Evolutionary conservation across 2,329 filamentous ascomycete species (phyloP).

Genomic region (Penicillium sp.): DNA sequence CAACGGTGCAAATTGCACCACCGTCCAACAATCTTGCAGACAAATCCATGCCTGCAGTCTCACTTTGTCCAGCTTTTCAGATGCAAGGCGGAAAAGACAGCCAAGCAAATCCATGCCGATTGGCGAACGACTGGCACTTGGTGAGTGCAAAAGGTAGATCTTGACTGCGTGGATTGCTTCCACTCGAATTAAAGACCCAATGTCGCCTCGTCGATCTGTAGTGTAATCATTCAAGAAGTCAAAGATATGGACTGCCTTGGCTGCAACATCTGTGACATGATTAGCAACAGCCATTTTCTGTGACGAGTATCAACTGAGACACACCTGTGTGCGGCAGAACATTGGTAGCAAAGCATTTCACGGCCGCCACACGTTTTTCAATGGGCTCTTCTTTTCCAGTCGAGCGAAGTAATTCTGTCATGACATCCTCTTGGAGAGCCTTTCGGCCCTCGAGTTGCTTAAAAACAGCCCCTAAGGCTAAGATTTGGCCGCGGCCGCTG

Average conservation of each 20-base stretch:
- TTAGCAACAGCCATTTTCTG: constrained; percentile 13
- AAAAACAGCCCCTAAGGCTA: constrained; percentile 39
- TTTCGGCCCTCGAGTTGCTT: constrained; percentile 25
- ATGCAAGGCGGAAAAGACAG: constrained; percentile 61
- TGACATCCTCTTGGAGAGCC: constrained; percentile 25
- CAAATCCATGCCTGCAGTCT: constrained; percentile 51
- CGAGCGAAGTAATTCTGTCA: constrained; percentile 32
- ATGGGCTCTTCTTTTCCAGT: constrained; percentile 36
- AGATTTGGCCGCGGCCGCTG: constrained; percentile 42
- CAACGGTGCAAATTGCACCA: constrained; percentile 30
- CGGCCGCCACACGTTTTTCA: constrained; percentile 38
- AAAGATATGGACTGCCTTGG: constrained; percentile 28
- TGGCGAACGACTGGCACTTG: constrained; percentile 9
- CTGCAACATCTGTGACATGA: constrained; percentile 23
- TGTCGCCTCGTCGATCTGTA: constrained; percentile 78
- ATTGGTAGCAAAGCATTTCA: constrained; percentile 35
- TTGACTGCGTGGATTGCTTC: constrained; percentile 65
- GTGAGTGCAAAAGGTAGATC: constrained; percentile 32
- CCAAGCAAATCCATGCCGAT: constrained; percentile 28
- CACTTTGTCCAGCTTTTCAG: constrained; percentile 87
- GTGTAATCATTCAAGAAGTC: constrained; percentile 75
- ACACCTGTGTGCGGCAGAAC: constrained; percentile 37
- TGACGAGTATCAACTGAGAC: constrained; percentile 6
- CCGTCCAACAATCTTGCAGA: constrained; percentile 40
- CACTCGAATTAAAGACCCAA: constrained; percentile 78